Conservation (phyloP, 192 early-diverging fungal species). For the Diversispora epigaea region DNA sequence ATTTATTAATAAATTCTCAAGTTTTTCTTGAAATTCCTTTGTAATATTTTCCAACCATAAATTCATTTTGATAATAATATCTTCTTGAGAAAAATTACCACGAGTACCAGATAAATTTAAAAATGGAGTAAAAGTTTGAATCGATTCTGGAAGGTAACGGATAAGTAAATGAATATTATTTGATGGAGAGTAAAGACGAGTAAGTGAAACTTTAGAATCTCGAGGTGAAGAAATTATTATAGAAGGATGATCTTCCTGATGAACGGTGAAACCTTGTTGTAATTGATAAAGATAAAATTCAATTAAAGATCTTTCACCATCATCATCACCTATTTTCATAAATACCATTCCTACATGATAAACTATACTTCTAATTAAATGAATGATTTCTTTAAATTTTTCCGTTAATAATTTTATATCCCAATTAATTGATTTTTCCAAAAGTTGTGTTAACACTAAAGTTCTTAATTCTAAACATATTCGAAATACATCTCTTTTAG, state of each 20-base stretch:
- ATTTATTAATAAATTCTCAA: slow-evolving; percentile 37
- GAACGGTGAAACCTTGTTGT: slow-evolving; percentile 40
- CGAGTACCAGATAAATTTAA: slow-evolving; percentile 38
- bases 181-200: slow-evolving; percentile 52
- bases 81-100: slow-evolving; percentile 39
- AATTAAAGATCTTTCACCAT: slow-evolving; percentile 31
- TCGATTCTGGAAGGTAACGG: slow-evolving; percentile 54
- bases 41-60: slow-evolving; percentile 42
- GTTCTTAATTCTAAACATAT: slow-evolving; percentile 55
- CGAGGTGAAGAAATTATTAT: slow-evolving; percentile 9
- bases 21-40: slow-evolving; percentile 33
- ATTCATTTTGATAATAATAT: slow-evolving; percentile 32
- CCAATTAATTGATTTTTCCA: slow-evolving; percentile 25
- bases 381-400: slow-evolving; percentile 46
- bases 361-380: slow-evolving; percentile 43
- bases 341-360: slow-evolving; percentile 41
- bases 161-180: slow-evolving; percentile 57
- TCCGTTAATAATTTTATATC: slow-evolving; percentile 32
- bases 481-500: slow-evolving; percentile 53
- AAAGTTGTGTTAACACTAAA: slow-evolving; percentile 44
- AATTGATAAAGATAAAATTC: slow-evolving; percentile 40
- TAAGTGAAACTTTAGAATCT: slow-evolving; percentile 34
- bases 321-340: neutral
- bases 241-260: slow-evolving; percentile 10
- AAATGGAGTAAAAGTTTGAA: slow-evolving; percentile 55